Conservation (phyloP, 179 eudicot genomes). For the Drosera spatulata region DNA sequence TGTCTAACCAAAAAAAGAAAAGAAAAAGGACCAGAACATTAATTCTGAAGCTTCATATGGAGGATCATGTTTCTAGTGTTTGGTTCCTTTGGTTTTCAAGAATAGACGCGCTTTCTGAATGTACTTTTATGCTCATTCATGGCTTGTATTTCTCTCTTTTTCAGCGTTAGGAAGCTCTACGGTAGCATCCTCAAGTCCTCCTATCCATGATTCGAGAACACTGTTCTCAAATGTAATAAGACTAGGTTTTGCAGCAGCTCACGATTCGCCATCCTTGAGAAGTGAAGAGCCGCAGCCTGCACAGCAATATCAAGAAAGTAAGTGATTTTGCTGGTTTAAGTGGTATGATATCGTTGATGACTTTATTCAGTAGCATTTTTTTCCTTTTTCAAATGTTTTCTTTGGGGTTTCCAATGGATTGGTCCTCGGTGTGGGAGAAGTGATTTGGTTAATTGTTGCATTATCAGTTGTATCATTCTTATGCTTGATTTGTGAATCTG, state of each 20-base stretch:
- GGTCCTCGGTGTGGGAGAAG: no score
- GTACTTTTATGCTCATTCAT: background rate
- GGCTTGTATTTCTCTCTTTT: conserved; percentile 1
- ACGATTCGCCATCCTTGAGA: conserved; percentile 74
- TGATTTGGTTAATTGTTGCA: background rate
- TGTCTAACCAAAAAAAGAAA: no score
- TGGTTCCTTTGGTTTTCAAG: no score
- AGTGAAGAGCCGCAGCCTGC: conserved; percentile 23
- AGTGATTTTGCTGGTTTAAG: background rate
- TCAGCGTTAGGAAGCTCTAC: conserved; percentile 72
- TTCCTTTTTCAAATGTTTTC: background rate
- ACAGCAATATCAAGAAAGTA: conserved; percentile 15
- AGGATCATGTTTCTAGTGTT: no score
- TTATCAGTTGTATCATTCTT: background rate
- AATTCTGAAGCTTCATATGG: no score
- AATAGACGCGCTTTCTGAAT: no score
- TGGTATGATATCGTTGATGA: background rate
- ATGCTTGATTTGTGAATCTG: background rate
- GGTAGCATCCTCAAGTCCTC: conserved; percentile 51
- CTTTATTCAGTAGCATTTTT: background rate
- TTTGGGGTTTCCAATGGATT: background rate
- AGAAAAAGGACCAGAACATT: no score
- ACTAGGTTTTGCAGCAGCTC: conserved; percentile 90
- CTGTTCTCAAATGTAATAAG: conserved; percentile 78
- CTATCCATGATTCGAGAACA: conserved; percentile 40